These are phyloP conservation scores for Podospora appendiculata DNA, from an alignment of 495 filamentous ascomycete species.

Conservation along the genomic window DNA sequence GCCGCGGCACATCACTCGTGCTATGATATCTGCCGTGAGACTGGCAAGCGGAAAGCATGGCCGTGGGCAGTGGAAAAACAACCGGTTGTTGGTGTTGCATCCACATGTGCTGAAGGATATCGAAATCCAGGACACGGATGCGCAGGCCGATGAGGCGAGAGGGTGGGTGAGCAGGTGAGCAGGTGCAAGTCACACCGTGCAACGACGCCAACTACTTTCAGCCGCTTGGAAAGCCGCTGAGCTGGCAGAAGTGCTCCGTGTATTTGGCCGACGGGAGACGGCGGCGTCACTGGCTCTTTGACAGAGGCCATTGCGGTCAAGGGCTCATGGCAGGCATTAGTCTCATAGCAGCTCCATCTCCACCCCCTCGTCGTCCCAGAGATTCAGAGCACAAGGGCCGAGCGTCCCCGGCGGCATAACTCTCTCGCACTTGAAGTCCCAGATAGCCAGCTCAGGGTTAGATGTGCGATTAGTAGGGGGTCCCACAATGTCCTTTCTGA, in stretches of 20 bases:
- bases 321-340: background rate
- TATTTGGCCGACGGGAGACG: background rate
- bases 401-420: no score
- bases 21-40: background rate
- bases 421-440: no score
- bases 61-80: background rate
- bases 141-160: no score
- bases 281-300: no score
- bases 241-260: background rate
- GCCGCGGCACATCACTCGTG: background rate
- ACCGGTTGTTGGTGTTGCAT: background rate
- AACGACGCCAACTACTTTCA: background rate
- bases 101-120: no score
- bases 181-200: background rate
- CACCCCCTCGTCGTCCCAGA: background rate
- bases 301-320: no score
- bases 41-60: background rate
- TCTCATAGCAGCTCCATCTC: background rate
- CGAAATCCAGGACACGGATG: no score
- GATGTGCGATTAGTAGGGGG: no score
- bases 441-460: no score
- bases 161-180: background rate
- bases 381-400: no score
- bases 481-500: no score
- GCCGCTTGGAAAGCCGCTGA: slow-evolving; percentile 1